phyloP scores from a whole-genome alignment of 2,329 filamentous ascomycete species.

The Hypoxylon sp. region DNA sequence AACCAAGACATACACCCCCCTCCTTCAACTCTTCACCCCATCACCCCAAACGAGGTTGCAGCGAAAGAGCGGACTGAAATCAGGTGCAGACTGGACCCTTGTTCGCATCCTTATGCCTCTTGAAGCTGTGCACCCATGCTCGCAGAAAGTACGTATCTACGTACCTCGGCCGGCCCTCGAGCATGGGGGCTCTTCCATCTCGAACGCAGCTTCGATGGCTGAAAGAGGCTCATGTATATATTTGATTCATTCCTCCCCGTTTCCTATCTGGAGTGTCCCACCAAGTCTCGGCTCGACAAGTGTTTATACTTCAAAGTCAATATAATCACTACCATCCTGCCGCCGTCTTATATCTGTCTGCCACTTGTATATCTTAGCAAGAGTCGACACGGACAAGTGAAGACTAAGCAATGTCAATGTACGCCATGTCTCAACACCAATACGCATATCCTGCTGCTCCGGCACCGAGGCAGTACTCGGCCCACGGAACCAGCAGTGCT shows the following conservation, averaged over 20 bases:
- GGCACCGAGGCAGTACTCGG: constrained; percentile 74
- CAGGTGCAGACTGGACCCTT: constrained; percentile 37
- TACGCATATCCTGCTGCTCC: constrained; percentile 57
- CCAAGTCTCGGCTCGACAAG: constrained; percentile 42
- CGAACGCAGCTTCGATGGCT: constrained; percentile 42
- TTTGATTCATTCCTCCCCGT: constrained; percentile 46
- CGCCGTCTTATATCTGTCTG: constrained; percentile 14
- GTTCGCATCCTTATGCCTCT: constrained; percentile 48
- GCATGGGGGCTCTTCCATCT: constrained; percentile 35
- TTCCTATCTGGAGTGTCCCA: constrained; percentile 43
- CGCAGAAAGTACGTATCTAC: constrained; percentile 20
- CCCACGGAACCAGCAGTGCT: constrained; percentile 88
- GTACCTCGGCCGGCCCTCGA: constrained; percentile 18
- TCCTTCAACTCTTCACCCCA: constrained; percentile 5
- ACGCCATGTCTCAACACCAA: constrained; percentile 59
- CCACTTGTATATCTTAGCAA: constrained; percentile 9
- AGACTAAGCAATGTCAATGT: constrained; percentile 53
- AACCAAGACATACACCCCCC: constrained; percentile 13
- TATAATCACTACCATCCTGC: background rate
- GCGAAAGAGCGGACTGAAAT: constrained; percentile 48
- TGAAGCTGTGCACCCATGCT: constrained; percentile 39
- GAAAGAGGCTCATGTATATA: constrained; percentile 47
- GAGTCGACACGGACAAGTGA: constrained; percentile 24
- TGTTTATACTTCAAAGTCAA: constrained; percentile 15
- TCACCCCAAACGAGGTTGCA: constrained; percentile 45